A percentile compares a stretch with the other conserved stretches of the same genome.
Conservation (phyloP, 306 rosid species). For the Rubus idaeus region DNA sequence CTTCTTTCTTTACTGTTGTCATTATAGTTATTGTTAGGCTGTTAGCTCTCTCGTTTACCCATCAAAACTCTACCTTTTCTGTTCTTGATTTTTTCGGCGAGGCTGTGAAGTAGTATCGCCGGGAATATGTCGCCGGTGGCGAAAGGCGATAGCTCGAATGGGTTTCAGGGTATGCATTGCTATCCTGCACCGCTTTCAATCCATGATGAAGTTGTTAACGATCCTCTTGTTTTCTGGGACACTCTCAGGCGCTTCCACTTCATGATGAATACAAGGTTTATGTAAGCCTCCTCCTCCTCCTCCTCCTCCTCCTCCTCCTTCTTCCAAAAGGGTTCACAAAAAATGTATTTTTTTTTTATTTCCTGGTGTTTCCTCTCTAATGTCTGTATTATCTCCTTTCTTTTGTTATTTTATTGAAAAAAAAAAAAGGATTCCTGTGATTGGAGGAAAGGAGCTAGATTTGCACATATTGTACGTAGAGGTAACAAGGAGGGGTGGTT, state of each 20-base stretch:
- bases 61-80: background rate
- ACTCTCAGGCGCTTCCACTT: constrained; percentile 87
- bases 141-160: constrained; percentile 21
- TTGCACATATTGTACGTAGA: constrained; percentile 86
- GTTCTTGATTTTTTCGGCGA: constrained; percentile 18
- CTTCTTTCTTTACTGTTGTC: constrained; percentile 21
- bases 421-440: constrained; percentile 81
- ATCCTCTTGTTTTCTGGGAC: constrained; percentile 72
- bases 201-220: constrained; percentile 54
- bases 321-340: background rate
- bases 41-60: background rate
- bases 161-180: constrained; percentile 37
- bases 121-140: constrained; percentile 43
- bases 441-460: constrained; percentile 95
- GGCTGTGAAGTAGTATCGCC: constrained; percentile 19
- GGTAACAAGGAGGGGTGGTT: constrained; percentile 87
- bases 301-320: background rate
- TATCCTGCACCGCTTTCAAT: constrained; percentile 69
- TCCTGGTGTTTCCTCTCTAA: background rate
- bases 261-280: constrained; percentile 71
- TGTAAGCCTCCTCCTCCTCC: constrained; percentile 42
- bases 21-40: background rate
- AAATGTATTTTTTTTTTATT: background rate
- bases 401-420: background rate
- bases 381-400: background rate